Conservation (phyloP, 495 filamentous ascomycete genomes). For the Annulohypoxylon stygium region DNA sequence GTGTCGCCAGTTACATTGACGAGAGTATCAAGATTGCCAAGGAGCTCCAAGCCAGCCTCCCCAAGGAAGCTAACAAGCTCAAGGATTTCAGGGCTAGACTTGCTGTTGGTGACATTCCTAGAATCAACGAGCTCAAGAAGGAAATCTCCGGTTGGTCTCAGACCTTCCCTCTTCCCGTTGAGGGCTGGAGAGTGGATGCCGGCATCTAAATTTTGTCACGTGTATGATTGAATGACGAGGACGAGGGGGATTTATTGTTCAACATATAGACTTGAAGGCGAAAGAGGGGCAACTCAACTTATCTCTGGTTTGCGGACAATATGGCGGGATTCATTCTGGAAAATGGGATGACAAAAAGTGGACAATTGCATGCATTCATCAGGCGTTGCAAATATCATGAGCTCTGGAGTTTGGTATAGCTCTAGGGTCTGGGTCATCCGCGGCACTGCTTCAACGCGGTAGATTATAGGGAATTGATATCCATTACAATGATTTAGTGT, state of each 20-base stretch:
- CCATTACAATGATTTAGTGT: constrained; percentile 37
- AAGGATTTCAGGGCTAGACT: constrained; percentile 99
- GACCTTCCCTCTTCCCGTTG: constrained; percentile 92
- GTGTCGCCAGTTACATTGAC: constrained; percentile 90
- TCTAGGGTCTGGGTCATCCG: constrained; percentile 43
- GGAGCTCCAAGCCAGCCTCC: constrained; percentile 83
- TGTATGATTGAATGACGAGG: constrained; percentile 31
- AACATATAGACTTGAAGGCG: constrained; percentile 48
- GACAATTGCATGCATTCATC: constrained; percentile 55
- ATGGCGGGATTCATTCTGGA: constrained; percentile 36
- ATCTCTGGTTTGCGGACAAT: constrained; percentile 49
- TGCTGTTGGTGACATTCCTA: constrained; percentile 77
- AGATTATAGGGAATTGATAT: constrained; percentile 44
- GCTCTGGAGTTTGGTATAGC: constrained; percentile 48
- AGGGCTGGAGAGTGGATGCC: constrained; percentile 69
- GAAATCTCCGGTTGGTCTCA: constrained; percentile 91
- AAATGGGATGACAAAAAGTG: constrained; percentile 47
- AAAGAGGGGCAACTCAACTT: constrained; percentile 53
- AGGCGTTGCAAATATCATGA: constrained; percentile 54
- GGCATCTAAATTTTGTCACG: constrained; percentile 56
- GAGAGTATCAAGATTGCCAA: constrained; percentile 83
- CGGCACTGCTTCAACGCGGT: constrained; percentile 48
- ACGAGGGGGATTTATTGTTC: constrained; percentile 44
- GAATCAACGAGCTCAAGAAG: constrained; percentile 85
- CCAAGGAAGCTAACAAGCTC: constrained; percentile 97